These are phyloP conservation scores for Citrus australasica DNA, from an alignment of 345 rosid species.

Conservation along the genomic window DNA sequence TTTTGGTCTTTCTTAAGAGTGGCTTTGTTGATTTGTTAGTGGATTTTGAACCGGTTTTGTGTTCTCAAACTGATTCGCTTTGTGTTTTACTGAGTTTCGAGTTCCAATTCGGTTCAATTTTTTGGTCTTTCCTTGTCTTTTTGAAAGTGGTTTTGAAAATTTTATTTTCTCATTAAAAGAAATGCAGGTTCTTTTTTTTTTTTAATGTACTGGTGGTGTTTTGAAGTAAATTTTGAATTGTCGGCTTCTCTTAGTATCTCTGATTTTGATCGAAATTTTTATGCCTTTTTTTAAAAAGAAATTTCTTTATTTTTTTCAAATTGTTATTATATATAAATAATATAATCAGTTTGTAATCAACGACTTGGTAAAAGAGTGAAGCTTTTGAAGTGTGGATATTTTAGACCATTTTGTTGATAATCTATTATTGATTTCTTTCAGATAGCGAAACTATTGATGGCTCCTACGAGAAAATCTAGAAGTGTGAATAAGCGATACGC, in stretches of 20 bases:
- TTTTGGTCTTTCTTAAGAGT: not conserved
- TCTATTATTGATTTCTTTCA: constrained; percentile 15
- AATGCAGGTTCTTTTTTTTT: not conserved
- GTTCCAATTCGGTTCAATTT: constrained; percentile 9
- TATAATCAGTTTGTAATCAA: not conserved
- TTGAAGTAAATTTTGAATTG: constrained; percentile 12
- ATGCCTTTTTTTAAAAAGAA: not conserved
- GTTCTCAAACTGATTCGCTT: not conserved
- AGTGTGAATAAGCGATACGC: constrained; percentile 69
- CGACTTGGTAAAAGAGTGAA: not conserved
- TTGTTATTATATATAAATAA: not conserved
- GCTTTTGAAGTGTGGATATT: not conserved
- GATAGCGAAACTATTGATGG: constrained; percentile 45
- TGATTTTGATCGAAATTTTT: not conserved
- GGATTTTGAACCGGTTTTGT: constrained; percentile 7
- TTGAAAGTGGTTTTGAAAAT: not conserved
- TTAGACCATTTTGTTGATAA: not conserved
- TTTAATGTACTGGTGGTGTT: not conserved
- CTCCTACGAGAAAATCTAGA: constrained; percentile 75
- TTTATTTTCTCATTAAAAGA: not conserved
- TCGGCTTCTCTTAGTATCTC: not conserved
- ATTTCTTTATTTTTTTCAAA: not conserved
- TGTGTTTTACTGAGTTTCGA: constrained; percentile 6
- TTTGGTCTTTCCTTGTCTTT: not conserved
- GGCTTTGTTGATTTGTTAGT: constrained; percentile 6